These are phyloP conservation scores for Exophiala alcalophila DNA, from an alignment of 2,329 filamentous ascomycete species.

Conservation along the genomic window DNA sequence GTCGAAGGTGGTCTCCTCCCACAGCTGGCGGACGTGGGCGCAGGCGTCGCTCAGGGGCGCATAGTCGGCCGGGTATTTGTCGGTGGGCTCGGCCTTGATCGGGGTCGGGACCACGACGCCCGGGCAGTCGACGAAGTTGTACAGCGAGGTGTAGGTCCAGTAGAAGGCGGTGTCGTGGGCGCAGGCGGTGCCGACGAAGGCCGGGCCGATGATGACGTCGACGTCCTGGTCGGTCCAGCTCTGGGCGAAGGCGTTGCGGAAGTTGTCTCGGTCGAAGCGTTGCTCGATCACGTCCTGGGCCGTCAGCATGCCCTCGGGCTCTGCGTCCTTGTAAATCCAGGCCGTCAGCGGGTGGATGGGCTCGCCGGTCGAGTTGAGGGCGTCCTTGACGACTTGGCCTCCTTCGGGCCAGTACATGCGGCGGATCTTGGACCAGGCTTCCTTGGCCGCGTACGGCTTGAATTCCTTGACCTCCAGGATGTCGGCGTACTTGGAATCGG, in stretches of 20 bases:
- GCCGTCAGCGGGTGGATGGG: constrained; percentile 14
- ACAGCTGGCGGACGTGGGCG: constrained; percentile 43
- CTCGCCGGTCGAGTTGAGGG: constrained; percentile 14
- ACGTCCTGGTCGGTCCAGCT: constrained; percentile 36
- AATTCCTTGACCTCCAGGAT: constrained; percentile 50
- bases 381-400: constrained; percentile 1
- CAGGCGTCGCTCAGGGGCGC: constrained; percentile 38
- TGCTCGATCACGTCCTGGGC: constrained; percentile 26
- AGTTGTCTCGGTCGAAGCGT: constrained; percentile 32
- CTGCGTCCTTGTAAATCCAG: constrained; percentile 19
- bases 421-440: constrained; percentile 15
- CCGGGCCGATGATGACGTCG: constrained; percentile 60
- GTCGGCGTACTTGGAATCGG: constrained; percentile 26
- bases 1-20: constrained; percentile 48
- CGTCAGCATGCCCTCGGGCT: constrained; percentile 12
- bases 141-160: constrained; percentile 63
- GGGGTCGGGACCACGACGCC: constrained; percentile 53
- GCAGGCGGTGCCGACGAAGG: constrained; percentile 55
- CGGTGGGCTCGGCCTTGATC: constrained; percentile 35
- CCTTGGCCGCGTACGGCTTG: constrained; percentile 14
- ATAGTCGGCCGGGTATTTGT: constrained; percentile 33
- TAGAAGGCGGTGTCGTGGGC: constrained; percentile 53
- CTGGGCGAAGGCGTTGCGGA: constrained; percentile 14
- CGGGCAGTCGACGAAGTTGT: constrained; percentile 61
- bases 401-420: constrained; percentile 20